Base-by-base conservation (phyloP, 192 early-diverging fungal species). In the Coemansia sp. region DNA sequence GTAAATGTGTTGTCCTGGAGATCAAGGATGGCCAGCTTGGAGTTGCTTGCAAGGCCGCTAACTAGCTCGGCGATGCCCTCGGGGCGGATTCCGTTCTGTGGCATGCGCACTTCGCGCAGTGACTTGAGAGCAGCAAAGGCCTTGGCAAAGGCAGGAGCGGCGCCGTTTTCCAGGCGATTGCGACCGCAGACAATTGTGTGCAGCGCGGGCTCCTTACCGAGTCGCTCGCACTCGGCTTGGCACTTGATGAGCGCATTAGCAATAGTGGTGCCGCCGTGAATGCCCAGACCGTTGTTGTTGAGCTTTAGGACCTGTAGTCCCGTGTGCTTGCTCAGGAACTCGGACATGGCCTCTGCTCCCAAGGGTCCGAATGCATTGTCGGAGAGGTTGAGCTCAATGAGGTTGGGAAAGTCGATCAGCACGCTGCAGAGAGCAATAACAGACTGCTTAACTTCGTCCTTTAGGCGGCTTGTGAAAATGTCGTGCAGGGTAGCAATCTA, bases 361-460 rank as follows among this genome's bases (percentile, higher is more conserved):
- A 90, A 88, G 13, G 96, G 95, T 18, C 96, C 96, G 83, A 99
- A 99, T n/a, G 96, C 96, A 67, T 99, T 99, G 77, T 99, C 95
- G 9, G 87, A 92, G 20, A 95, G 71, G 77, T 94, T 90, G 24
- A 94, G 82, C 73, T 95, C 91, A n/a, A 88, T 78, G 18, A 96
- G 85, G 51, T 87, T 69, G 23, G 87, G 86, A 70, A 91, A 92
- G 63, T 95, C 88, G 59, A 87, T 85, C 33, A 97, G 85, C 5
- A 93, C 91, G 53, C 89, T 89, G 45, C 93, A 90, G 24, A 99
- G 81, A 20, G 91, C 90, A 55, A 90, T 89, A 23, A 97, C 72
- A 42, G 89, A 88, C 39, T 84, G 81, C 55, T 94, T 94, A 67
- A 99, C 94, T 73, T 96, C 94, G 59, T 90, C 87, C 69, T 90